Base-by-base conservation (phyloP, 805 yeast genomes). In the Ogataea dorogensis region DNA sequence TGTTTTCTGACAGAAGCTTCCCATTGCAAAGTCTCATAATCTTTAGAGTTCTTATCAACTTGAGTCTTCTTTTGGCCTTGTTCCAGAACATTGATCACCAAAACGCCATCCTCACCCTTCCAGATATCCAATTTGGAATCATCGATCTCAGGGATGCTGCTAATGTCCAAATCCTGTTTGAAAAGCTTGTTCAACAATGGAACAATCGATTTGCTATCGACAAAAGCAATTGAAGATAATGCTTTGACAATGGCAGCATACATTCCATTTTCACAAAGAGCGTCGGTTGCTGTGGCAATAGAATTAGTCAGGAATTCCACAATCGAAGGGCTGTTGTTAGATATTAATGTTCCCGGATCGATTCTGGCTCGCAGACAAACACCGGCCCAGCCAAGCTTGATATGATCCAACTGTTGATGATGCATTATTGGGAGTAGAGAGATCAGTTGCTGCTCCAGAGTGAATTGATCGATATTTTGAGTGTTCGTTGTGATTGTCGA, bases 11-110 rank as follows among this genome's bases (percentile, higher is more conserved):
- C 73, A 33, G 75, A 74, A 48, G 81, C 88, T 55, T 93, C 98
- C 98, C 98, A 91, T 57, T 86, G 79, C 41, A 75, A 64, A 2
- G 89, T 83, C 50, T 83, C 95, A 50, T 86, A 86, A 51, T 88
- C 96, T 54, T 81, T 88, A 1, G 86, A 65, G 55, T 86, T 86
- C 56, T 84, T 86, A 53, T 77, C 76, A 10, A 77, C 76, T 4
- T 63, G 65, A 20, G 66, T 64, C 10, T 65, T 61, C 52, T 67
- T 72, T 37, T 63, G 63, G 17, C 54, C 53, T 9, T 56, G 50
- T 23, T 70, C 73, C 31, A 85, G 58, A 5, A 85, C 77, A 51
- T 86, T 79, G 13, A 79, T 61, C 2, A 83, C 93, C 36, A 82
- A 56, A 29, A 73, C 79, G 2, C 88, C 94, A 28, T 80, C 94